Conservation (phyloP, 257 asterid genomes). For the Nicotiana tabacum region DNA sequence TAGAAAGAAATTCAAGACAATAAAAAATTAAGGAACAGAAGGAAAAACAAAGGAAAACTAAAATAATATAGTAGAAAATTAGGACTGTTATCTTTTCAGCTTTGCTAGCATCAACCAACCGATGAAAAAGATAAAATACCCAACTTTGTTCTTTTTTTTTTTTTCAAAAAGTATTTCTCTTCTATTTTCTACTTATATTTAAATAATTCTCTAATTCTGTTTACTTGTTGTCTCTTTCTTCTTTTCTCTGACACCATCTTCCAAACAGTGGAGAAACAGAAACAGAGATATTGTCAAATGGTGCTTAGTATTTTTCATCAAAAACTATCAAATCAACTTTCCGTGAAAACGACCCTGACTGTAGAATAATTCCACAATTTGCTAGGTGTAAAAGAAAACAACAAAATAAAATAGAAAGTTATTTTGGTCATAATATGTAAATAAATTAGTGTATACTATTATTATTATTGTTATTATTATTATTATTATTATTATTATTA, state of each 20-base stretch:
- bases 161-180: not conserved
- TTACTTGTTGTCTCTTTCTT: constrained; percentile 21
- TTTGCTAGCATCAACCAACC: constrained; percentile 9
- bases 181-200: not conserved
- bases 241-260: constrained; percentile 13
- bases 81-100: not conserved
- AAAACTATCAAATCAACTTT: constrained; percentile 31
- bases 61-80: not conserved
- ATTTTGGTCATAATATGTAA: too few relatives aligned
- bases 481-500: too few relatives aligned
- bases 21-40: not conserved
- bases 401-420: not conserved
- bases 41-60: not conserved
- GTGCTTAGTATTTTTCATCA: constrained; percentile 15
- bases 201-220: not conserved
- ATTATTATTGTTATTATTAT: too few relatives aligned
- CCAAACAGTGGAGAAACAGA: constrained; percentile 15
- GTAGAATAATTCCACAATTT: not conserved
- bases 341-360: constrained; percentile 42
- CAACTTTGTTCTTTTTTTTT: not conserved
- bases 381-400: constrained; percentile 23
- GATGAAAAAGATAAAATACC: constrained; percentile 14
- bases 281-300: constrained; percentile 29
- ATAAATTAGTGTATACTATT: not conserved
- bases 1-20: not conserved